Evolutionary conservation across 108 stramenopile genomes (phyloP), one percentile per base, ranked within the genome.

Genomic region (Stephanodiscus minutulus): DNA sequence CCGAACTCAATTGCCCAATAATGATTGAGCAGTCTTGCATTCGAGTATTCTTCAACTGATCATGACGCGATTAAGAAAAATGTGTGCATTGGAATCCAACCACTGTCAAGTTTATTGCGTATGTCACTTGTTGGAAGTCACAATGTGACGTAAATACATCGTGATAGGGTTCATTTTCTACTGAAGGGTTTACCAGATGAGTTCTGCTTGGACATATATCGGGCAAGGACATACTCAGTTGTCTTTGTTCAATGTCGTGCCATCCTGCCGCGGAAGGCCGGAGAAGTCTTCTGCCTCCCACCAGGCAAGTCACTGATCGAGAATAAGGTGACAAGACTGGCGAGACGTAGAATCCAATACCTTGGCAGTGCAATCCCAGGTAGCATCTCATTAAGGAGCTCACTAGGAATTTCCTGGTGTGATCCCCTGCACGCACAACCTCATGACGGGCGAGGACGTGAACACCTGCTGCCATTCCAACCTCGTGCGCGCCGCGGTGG

Each of bases 371-470:
- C n/a, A n/a, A n/a, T n/a, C n/a, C n/a, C n/a, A n/a, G n/a, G n/a
- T n/a, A n/a, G n/a, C n/a, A n/a, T n/a, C n/a, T n/a, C n/a, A n/a
- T n/a, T n/a, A n/a, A n/a, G n/a, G n/a, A n/a, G n/a, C n/a, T n/a
- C n/a, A n/a, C n/a, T n/a, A n/a, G n/a, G n/a, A n/a, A n/a, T n/a
- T n/a, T n/a, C n/a, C n/a, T n/a, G 86, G 7, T 87, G 86, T 36
- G 86, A 87, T n/a, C 68, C 86, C 86, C n/a, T 87, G 84, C 83
- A 87, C 86, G 3, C 77, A 87, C 43, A 50, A 62, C 39, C 63
- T 82, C 24, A 73, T 87, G 81, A 84, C 83, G 29, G 76, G 77
- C 5, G 66, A 66, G 33, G 69, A 84, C 57, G 31, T 24, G 57
- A 47, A 81, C 59, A 41, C 58, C 64, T 77, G 77, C 55, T 86